Percentiles rank a stretch among this genome's conserved stretches.
Evolutionary conservation across 192 early-diverging fungal species (phyloP).

Genomic region (Kickxella alabastrina): DNA sequence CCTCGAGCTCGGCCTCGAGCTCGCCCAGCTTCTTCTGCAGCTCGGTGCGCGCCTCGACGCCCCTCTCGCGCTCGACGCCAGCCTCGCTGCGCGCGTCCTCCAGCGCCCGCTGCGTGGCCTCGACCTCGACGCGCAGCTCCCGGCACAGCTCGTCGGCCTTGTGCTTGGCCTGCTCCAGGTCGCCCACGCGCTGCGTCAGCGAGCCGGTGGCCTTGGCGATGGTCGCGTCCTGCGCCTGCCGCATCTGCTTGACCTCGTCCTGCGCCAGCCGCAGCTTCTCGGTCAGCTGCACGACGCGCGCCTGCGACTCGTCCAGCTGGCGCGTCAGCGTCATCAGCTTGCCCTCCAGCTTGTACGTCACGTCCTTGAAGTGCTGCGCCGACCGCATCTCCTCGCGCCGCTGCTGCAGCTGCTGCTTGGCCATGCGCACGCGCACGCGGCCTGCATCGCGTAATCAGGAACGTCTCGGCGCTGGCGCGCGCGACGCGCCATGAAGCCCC

Average conservation of each 20-base stretch:
- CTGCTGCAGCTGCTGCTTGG: slow-evolving; percentile 63
- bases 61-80: slow-evolving; percentile 10
- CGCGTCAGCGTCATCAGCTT: slow-evolving; percentile 96
- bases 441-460: slow-evolving; percentile 76
- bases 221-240: slow-evolving; percentile 9
- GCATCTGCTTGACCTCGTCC: slow-evolving; percentile 16
- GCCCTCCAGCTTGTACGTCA: slow-evolving; percentile 89
- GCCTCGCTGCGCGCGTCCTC: slow-evolving; percentile 24
- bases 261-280: slow-evolving; percentile 45
- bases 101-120: slow-evolving; percentile 15
- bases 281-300: slow-evolving; percentile 59
- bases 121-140: slow-evolving; percentile 22
- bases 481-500: slow-evolving; percentile 63
- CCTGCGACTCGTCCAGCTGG: slow-evolving; percentile 61
- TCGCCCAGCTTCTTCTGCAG: slow-evolving; percentile 39
- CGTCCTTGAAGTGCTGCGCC: slow-evolving; percentile 89
- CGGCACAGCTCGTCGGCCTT: slow-evolving; percentile 23
- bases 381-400: slow-evolving; percentile 83
- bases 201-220: slow-evolving; percentile 11
- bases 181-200: slow-evolving; percentile 16
- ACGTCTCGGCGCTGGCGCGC: slow-evolving; percentile 53
- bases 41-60: slow-evolving; percentile 4
- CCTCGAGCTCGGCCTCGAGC: slow-evolving; percentile 34
- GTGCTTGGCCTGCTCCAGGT: slow-evolving; percentile 24
- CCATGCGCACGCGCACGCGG: slow-evolving; percentile 68